Base-by-base conservation (phyloP, 768 basidiomycete species). In the Calocera viscosa region DNA sequence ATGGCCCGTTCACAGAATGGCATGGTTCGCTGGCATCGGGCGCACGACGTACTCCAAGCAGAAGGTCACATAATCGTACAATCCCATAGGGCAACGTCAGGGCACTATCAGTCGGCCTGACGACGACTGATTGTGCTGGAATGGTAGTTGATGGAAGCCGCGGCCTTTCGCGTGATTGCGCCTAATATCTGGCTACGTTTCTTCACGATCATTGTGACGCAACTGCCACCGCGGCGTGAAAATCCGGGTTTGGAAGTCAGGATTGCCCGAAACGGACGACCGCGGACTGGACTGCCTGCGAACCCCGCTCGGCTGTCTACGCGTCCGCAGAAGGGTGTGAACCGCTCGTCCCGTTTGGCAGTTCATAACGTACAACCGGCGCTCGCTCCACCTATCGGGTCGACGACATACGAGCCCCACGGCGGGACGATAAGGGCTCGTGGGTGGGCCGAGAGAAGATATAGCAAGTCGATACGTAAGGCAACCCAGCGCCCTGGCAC, bases 11-110 rank as follows among this genome's bases (percentile, higher is more conserved):
- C 68, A 26, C 71, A 85, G 84, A 69, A 69, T 81, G 34, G 79
- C 83, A 16, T 86, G 85, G 85, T 83, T 84, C 71, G 67, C 77
- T 40, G 83, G 82, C 17, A 74, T 85, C 26, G 80, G 80, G 38
- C 78, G 83, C 66, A 77, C 77, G 67, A 74, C 76, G 30, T 81
- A 82, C 49, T n/a, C 19, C 14, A 60, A 60, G 22, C 53, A 60
- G 53, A 60, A 60, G 53, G 53, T 60, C 53, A 10, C 53, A 32
- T 60, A 60, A 19, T 47, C 43, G 43, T 19, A 7, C 19, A 47
- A 47, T 47, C 43, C 19, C 24, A 47, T 24, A 24, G 3, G 16
- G 24, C 43, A 47, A 3, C 24, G 19, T 47, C 43, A 47, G 43
- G 16, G 43, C 43, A 47, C 24, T 60, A 60, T 60, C 53, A 26